Evolutionary conservation across 768 basidiomycete species (phyloP), one percentile per base, ranked within the genome.

Genomic region (Cantharellus cinnabarinus): DNA sequence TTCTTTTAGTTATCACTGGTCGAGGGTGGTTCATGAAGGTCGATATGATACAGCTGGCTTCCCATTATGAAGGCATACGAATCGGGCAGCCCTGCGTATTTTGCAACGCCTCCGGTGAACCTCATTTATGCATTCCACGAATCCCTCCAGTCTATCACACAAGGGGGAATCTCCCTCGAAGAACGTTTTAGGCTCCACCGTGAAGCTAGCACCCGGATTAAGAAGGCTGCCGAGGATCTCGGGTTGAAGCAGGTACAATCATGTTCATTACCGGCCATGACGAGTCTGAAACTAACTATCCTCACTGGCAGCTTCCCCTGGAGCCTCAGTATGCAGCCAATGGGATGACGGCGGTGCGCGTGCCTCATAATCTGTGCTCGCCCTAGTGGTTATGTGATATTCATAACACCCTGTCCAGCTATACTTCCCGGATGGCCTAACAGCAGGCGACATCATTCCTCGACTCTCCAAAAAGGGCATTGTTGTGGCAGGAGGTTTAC

Each of bases 21-120:
- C 44, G 10, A 48, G 29, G 10, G 44, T 48, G 10, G 10, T 48
- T 48, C 10, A 29, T 10, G 29, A 10, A 10, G 10, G 10, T 48
- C 29, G 10, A 10, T 48, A 10, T 10, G 10, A 10, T 48, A 48
- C 29, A 86, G 85, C 65, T 90, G 88, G 88, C 74, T 93, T 51
- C 89, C 90, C 1, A 81, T 95, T 68, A 98, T 98, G 93, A 78
- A 82, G 65, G 81, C 84, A 2, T 99, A 98, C 69, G 91, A 97
- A 72, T 71, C 72, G 60, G 87, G 87, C 61, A 71, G 71, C 5
- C 76, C 89, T 0, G 82, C 83, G 20, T 51, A 44, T 52, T 53
- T 57, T 41, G 44, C 65, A 35, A 61, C 59, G 10, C 69, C 90
- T 2, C 91, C 90, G 4, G 87, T 93, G 61, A 94, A 95, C 72